Percentiles rank a stretch among this genome's conserved stretches.
Conservation (phyloP, 2,329 filamentous ascomycete species). For the Xylariaceae sp. region DNA sequence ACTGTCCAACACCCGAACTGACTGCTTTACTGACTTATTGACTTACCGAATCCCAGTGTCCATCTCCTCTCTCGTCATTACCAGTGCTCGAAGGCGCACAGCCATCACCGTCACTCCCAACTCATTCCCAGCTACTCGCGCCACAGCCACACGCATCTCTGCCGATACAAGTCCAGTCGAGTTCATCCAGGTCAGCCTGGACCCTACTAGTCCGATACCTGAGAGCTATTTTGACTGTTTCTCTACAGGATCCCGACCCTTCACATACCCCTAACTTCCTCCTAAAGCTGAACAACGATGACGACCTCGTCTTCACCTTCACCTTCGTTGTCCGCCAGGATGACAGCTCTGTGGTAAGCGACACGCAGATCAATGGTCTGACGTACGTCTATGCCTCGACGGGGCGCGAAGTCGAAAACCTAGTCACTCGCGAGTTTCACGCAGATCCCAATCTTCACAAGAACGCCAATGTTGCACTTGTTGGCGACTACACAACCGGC, state of each 20-base stretch:
- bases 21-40: conserved; percentile 11
- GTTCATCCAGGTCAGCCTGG: conserved; percentile 75
- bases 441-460: conserved; percentile 97
- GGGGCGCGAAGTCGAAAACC: conserved; percentile 80
- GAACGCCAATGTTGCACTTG: conserved; percentile 88
- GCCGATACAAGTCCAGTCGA: conserved; percentile 77
- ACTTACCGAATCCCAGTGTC: conserved; percentile 58
- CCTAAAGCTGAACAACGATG: conserved; percentile 81
- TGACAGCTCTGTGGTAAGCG: conserved; percentile 49
- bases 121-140: conserved; percentile 77
- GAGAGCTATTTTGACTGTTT: conserved; percentile 16
- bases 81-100: conserved; percentile 72
- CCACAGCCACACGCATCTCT: conserved; percentile 65
- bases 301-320: conserved; percentile 90
- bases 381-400: conserved; percentile 91
- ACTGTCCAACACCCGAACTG: not conserved
- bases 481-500: conserved; percentile 85
- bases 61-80: conserved; percentile 77
- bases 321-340: conserved; percentile 73
- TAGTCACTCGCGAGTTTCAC: conserved; percentile 93
- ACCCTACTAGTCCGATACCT: conserved; percentile 5
- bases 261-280: conserved; percentile 67
- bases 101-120: conserved; percentile 79
- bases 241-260: conserved; percentile 69
- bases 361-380: conserved; percentile 80